Evolutionary conservation across 2,329 filamentous ascomycete genomes (phyloP).

Genomic region (Hypoxylon sp.): DNA sequence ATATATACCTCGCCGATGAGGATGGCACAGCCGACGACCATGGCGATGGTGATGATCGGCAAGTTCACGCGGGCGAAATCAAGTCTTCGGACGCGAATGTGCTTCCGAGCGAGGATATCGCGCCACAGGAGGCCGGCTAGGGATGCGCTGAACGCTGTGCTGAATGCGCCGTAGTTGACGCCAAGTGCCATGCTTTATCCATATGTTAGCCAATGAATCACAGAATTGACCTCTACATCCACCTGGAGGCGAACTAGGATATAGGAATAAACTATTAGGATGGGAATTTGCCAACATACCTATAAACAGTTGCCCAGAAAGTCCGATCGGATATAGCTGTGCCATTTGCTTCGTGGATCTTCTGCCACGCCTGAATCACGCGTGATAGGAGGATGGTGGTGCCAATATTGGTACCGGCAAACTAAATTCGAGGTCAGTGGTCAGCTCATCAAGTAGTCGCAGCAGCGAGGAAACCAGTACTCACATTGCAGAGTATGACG

Average conservation of each 20-base stretch:
- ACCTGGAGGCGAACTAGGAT: neutral
- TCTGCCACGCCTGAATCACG: conserved; percentile 75
- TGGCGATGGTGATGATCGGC: conserved; percentile 76
- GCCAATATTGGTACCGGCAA: conserved; percentile 81
- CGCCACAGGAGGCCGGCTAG: conserved; percentile 79
- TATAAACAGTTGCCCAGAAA: conserved; percentile 79
- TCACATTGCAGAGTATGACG: conserved; percentile 77
- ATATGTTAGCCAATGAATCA: conserved; percentile 9
- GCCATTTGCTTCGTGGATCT: conserved; percentile 63
- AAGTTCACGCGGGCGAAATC: conserved; percentile 78
- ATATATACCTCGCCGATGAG: conserved; percentile 69
- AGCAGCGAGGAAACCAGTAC: conserved; percentile 49
- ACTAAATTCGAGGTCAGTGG: conserved; percentile 58
- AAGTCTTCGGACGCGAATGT: conserved; percentile 71
- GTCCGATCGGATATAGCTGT: conserved; percentile 70
- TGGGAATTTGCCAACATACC: conserved; percentile 20
- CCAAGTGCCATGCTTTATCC: conserved; percentile 74
- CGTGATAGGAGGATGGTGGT: conserved; percentile 79
- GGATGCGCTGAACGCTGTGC: conserved; percentile 77
- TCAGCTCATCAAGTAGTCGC: conserved; percentile 8
- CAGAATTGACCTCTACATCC: neutral
- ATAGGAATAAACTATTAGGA: neutral
- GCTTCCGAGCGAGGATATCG: conserved; percentile 75
- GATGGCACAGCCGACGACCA: conserved; percentile 66
- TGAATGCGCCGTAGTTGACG: conserved; percentile 81